These are phyloP conservation scores for Coniferiporia sulphurascens DNA, from an alignment of 1,284 basidiomycete genomes.

Conservation along the genomic window DNA sequence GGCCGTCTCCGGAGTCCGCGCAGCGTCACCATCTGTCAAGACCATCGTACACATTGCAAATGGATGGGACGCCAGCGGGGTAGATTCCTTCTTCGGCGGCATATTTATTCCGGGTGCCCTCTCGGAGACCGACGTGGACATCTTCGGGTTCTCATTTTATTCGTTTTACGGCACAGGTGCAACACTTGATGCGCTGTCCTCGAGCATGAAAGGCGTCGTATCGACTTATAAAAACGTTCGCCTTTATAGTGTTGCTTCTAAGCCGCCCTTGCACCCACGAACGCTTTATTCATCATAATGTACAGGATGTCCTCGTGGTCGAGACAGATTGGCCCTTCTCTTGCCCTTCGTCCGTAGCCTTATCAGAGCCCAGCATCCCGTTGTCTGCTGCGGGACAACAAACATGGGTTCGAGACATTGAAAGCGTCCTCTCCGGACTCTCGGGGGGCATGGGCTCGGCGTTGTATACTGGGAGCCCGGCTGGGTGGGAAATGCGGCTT, in stretches of 20 bases:
- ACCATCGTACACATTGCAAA: constrained; percentile 61
- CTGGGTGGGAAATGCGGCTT: constrained; percentile 54
- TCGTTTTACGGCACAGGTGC: constrained; percentile 60
- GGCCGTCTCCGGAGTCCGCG: constrained; percentile 39
- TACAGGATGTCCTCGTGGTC: constrained; percentile 50
- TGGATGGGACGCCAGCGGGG: constrained; percentile 49
- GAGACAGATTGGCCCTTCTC: constrained; percentile 61
- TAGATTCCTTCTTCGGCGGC: constrained; percentile 45
- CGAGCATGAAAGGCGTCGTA: constrained; percentile 46
- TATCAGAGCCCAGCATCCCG: constrained; percentile 46
- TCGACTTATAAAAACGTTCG: constrained; percentile 45
- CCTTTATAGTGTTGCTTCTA: background rate
- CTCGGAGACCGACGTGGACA: constrained; percentile 45
- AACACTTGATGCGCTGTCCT: constrained; percentile 43
- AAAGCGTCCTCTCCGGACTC: constrained; percentile 39
- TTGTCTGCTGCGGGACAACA: constrained; percentile 49
- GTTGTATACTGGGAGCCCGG: constrained; percentile 60
- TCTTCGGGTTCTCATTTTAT: constrained; percentile 62
- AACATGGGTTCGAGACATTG: constrained; percentile 50
- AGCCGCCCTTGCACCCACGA: background rate
- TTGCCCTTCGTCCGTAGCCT: constrained; percentile 40
- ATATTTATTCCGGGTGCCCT: constrained; percentile 53
- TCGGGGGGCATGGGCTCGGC: constrained; percentile 44
- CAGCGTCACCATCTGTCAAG: constrained; percentile 41
- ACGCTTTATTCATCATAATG: background rate